A percentile compares a stretch with the other conserved stretches of the same genome.
Evolutionary conservation across 1,284 basidiomycete species (phyloP).

Genomic region (Porodaedalea pini): DNA sequence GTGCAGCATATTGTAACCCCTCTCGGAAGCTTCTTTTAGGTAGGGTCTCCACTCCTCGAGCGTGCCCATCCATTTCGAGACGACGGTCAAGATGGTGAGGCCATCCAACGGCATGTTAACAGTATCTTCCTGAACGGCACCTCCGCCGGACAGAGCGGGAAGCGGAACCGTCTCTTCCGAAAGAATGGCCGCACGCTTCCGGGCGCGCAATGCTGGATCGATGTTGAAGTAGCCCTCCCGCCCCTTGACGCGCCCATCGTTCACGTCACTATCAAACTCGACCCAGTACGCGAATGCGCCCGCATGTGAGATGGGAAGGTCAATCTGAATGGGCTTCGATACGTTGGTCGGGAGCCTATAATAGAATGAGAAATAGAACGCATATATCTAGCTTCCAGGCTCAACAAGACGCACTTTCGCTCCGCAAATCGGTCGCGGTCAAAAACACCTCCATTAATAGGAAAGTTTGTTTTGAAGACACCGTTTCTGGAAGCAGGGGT

Average conservation of each 20-base stretch:
- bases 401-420: conserved; percentile 56
- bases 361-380: background rate
- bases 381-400: conserved; percentile 6
- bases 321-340: conserved; percentile 85
- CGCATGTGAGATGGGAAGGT: conserved; percentile 91
- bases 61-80: conserved; percentile 97
- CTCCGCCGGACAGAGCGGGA: conserved; percentile 45
- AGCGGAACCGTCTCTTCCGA: conserved; percentile 51
- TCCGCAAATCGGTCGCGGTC: conserved; percentile 73
- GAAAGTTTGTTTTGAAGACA: conserved; percentile 91
- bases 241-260: conserved; percentile 64
- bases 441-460: conserved; percentile 85
- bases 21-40: conserved; percentile 76
- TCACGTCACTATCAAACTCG: conserved; percentile 72
- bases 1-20: conserved; percentile 96
- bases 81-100: conserved; percentile 80
- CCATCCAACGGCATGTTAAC: conserved; percentile 80
- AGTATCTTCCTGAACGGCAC: conserved; percentile 43
- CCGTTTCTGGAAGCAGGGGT: conserved; percentile 86
- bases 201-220: conserved; percentile 80
- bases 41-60: conserved; percentile 72
- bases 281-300: conserved; percentile 93
- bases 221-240: conserved; percentile 93
- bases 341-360: conserved; percentile 74
- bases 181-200: conserved; percentile 70